A percentile compares a stretch with the other conserved stretches of the same genome.
Conservation (phyloP, 495 filamentous ascomycete species). For the Bryoglossum gracile region DNA sequence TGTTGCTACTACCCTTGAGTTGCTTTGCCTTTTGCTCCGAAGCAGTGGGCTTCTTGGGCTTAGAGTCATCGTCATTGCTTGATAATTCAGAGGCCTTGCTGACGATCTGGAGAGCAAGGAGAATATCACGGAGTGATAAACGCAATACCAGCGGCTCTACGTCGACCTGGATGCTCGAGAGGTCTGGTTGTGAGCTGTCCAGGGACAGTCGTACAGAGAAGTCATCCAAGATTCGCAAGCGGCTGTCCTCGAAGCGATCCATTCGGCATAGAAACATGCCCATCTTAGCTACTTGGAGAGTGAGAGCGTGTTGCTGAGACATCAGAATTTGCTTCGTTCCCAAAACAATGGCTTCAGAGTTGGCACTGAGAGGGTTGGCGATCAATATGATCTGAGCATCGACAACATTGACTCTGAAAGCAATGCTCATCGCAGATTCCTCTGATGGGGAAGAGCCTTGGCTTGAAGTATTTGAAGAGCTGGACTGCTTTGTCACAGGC, state of each 20-base stretch:
- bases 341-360: constrained; percentile 92
- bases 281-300: constrained; percentile 82
- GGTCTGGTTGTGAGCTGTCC: constrained; percentile 64
- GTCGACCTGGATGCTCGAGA: constrained; percentile 77
- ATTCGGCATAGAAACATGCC: constrained; percentile 99
- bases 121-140: constrained; percentile 86
- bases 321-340: constrained; percentile 89
- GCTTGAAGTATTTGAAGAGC: constrained; percentile 8
- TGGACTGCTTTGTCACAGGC: constrained; percentile 1
- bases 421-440: constrained; percentile 59
- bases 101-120: constrained; percentile 88
- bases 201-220: constrained; percentile 87
- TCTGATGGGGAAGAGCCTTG: constrained; percentile 21
- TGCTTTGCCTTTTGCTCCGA: constrained; percentile 57
- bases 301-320: constrained; percentile 88
- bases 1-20: constrained; percentile 41
- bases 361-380: constrained; percentile 81
- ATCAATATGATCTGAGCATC: constrained; percentile 94
- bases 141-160: constrained; percentile 90
- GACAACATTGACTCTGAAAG: constrained; percentile 88
- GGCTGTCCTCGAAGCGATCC: constrained; percentile 78
- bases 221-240: constrained; percentile 85
- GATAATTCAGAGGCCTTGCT: constrained; percentile 89
- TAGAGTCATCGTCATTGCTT: constrained; percentile 42
- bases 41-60: constrained; percentile 25